These are phyloP conservation scores for Podospora pseudoanserina DNA, from an alignment of 495 filamentous ascomycete genomes.

Conservation along the genomic window DNA sequence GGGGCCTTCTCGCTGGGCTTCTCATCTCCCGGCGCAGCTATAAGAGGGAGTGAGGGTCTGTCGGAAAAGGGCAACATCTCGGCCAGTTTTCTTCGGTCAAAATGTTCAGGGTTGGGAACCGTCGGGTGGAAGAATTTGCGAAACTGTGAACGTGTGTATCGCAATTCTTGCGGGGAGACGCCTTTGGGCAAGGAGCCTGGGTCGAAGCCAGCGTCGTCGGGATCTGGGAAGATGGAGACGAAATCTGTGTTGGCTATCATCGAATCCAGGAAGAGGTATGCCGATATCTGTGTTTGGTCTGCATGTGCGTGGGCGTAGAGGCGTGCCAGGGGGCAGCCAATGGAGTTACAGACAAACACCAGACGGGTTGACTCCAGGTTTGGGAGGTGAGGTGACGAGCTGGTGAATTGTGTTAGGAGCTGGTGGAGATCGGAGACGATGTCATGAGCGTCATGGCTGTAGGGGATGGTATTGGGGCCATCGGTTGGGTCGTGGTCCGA, in stretches of 20 bases:
- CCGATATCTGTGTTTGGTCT: conserved; percentile 31
- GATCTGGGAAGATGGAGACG: conserved; percentile 58
- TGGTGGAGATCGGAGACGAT: conserved; percentile 51
- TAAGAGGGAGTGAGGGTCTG: conserved; percentile 43
- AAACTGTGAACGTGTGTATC: conserved; percentile 41
- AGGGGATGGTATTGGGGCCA: conserved; percentile 34
- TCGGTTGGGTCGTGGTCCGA: conserved; percentile 56
- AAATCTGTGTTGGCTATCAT: conserved; percentile 61
- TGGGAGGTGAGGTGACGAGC: conserved; percentile 2
- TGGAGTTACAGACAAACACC: conserved; percentile 55
- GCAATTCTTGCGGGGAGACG: conserved; percentile 45
- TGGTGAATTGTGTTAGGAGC: conserved; percentile 43
- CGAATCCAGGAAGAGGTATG: conserved; percentile 56
- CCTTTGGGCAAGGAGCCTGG: conserved; percentile 38
- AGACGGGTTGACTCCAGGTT: conserved; percentile 24
- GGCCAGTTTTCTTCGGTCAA: conserved; percentile 50
- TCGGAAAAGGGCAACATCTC: conserved; percentile 50
- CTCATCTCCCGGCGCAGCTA: neutral
- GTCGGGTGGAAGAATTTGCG: conserved; percentile 48
- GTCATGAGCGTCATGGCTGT: conserved; percentile 51
- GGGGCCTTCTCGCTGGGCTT: conserved; percentile 35
- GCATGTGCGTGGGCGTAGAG: conserved; percentile 41
- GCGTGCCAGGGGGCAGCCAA: conserved; percentile 57
- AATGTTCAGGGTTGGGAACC: conserved; percentile 53
- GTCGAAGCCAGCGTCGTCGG: conserved; percentile 50